Percentiles rank a stretch among this genome's conserved stretches.
phyloP scores from a whole-genome alignment of 2,329 filamentous ascomycete species.

The Colletotrichum salicis region DNA sequence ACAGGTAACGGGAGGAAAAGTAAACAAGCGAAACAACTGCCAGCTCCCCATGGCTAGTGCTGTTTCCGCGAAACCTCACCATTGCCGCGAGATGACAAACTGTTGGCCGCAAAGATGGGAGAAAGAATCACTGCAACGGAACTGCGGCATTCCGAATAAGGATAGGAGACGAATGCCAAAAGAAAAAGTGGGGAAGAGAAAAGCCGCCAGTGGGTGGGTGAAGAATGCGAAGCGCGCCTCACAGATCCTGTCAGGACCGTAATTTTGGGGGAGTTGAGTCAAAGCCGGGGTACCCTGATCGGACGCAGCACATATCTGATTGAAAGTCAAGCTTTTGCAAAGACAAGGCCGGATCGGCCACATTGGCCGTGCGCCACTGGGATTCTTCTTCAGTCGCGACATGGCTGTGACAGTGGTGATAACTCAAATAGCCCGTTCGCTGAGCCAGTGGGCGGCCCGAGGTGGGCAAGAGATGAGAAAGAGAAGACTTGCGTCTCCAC shows the following conservation, averaged over 20 bases:
- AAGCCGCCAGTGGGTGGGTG: constrained; percentile 9
- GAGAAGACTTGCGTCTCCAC: not conserved
- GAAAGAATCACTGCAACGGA: constrained; percentile 6
- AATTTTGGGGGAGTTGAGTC: not conserved
- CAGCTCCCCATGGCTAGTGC: not conserved
- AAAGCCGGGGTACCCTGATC: not conserved
- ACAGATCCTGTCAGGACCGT: not conserved
- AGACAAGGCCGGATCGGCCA: not conserved
- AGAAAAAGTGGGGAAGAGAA: not conserved
- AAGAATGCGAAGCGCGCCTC: not conserved
- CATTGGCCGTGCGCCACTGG: constrained; percentile 12
- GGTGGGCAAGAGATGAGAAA: not conserved
- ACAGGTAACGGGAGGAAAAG: not conserved
- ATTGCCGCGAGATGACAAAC: not conserved
- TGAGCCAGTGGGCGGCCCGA: not conserved
- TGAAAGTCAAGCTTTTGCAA: not conserved
- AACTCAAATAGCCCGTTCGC: constrained; percentile 23
- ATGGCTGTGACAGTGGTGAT: constrained; percentile 31
- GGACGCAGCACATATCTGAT: not conserved
- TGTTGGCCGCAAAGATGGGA: not conserved
- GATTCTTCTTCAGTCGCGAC: constrained; percentile 23
- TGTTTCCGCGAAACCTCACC: not conserved
- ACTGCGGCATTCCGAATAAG: constrained; percentile 1
- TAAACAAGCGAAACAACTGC: not conserved
- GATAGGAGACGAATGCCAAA: constrained; percentile 3